These are phyloP conservation scores for Aspergillaceae sp. DNA, from an alignment of 2,329 filamentous ascomycete genomes.

Conservation along the genomic window DNA sequence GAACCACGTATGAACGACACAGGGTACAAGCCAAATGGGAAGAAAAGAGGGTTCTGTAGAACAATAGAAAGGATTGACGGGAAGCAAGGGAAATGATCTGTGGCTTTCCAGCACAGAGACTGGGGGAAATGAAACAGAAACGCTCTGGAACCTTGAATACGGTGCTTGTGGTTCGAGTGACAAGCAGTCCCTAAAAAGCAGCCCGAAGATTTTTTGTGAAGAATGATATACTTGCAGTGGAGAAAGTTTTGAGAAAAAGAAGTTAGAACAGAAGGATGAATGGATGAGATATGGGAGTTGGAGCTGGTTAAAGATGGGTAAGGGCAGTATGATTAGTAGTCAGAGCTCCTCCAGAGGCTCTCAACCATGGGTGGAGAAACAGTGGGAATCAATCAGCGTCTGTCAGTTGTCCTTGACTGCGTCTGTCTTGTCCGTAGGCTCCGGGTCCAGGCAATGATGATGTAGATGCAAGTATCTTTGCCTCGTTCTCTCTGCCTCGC, in stretches of 20 bases:
- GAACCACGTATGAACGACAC: conserved; percentile 16
- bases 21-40: conserved; percentile 11
- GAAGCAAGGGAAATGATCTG: conserved; percentile 1
- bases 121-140: conserved; percentile 2
- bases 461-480: no score
- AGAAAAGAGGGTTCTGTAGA: no score
- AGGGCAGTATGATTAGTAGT: conserved; percentile 15
- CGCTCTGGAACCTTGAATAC: conserved; percentile 16
- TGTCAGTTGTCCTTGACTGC: background rate
- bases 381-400: conserved; percentile 7
- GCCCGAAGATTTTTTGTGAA: background rate
- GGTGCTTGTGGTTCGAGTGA: conserved; percentile 11
- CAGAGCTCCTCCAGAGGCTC: conserved; percentile 6
- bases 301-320: conserved; percentile 14
- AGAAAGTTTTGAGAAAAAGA: conserved; percentile 4
- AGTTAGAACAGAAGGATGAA: background rate
- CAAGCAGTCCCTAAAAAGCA: conserved; percentile 1
- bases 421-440: background rate
- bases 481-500: no score
- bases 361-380: conserved; percentile 17
- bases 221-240: conserved; percentile 4
- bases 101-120: conserved; percentile 17
- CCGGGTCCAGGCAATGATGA: background rate
- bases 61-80: no score
- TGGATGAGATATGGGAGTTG: conserved; percentile 2